Base-by-base conservation (phyloP, 495 filamentous ascomycete species). In the Lasiosphaeria hispida region DNA sequence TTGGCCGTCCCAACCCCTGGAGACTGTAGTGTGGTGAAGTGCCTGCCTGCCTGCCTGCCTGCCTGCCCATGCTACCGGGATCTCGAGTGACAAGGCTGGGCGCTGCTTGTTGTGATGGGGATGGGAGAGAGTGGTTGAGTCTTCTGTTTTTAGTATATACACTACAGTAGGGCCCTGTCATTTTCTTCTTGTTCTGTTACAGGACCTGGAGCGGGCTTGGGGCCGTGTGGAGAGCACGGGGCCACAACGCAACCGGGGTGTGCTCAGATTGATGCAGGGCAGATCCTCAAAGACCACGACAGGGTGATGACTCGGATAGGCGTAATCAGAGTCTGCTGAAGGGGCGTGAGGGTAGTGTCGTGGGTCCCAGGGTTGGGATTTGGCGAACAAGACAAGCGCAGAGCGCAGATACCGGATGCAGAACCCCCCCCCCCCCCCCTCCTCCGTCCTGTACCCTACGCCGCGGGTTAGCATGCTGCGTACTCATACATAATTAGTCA, bases 101-200 rank as follows among this genome's bases (percentile, higher is more conserved):
- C 35, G 57, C 43, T 53, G 63, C 48, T 52, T 58, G 48, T 43
- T 53, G 50, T 49, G 56, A 62, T 50, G 62, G 55, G 43, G 17
- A 48, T 58, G 59, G 47, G 54, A 55, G 53, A 23, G 41, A 48
- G 51, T 55, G 49, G 51, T 55, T 55, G 51, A 43, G 53, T 34
- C 36, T 48, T 60, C 63, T 66, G 59, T 60, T 60, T 64, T 63
- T 68, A 61, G 63, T 63, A 63, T 69, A 57, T 61, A 55, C 54
- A 55, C 54, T 53, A 58, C 60, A 39, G 57, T 53, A 43, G 48
- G 55, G 57, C 64, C 64, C 67, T 66, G 65, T 60, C 55, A 52
- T 44, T 53, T 63, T 53, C 54, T 50, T 38, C 40, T 53, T 53
- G 54, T 48, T 56, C 53, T 60, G 66, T 69, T 60, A 64, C 58